A percentile compares a stretch with the other conserved stretches of the same genome.
These are phyloP conservation scores for Collybiopsis luxurians DNA, from an alignment of 768 basidiomycete species.

Conservation along the genomic window DNA sequence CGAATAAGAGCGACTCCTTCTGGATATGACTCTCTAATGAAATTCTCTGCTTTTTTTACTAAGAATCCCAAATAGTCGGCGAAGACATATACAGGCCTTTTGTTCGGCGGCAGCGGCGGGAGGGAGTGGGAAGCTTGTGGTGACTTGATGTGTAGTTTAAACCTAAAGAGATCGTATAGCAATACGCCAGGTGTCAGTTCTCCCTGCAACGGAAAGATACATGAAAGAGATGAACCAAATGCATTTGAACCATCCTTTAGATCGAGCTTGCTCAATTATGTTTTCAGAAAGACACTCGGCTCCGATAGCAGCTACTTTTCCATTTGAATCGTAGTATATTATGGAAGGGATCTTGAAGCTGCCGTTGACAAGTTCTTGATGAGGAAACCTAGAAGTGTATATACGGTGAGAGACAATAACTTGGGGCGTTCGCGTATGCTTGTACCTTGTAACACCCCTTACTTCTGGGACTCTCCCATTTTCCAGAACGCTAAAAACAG, in stretches of 20 bases:
- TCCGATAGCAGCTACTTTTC: neutral
- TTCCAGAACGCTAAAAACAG: conserved; percentile 29
- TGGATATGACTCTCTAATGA: conserved; percentile 33
- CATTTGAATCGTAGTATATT: conserved; percentile 24
- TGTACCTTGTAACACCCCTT: conserved; percentile 41
- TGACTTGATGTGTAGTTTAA: conserved; percentile 32
- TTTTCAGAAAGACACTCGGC: neutral
- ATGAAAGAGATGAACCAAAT: neutral
- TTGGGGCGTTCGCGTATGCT: conserved; percentile 3
- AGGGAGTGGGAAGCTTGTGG: conserved; percentile 22
- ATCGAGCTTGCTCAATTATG: neutral
- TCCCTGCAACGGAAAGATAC: conserved; percentile 4
- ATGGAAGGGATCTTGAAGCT: conserved; percentile 34
- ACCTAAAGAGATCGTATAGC: conserved; percentile 27
- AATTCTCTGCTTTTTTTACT: conserved; percentile 36
- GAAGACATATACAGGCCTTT: conserved; percentile 40
- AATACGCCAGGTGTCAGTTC: conserved; percentile 28
- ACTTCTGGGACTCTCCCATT: conserved; percentile 38
- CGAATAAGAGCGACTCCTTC: neutral
- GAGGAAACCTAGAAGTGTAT: conserved; percentile 12
- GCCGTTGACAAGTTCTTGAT: conserved; percentile 23
- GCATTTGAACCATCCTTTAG: neutral
- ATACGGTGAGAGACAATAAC: conserved; percentile 5
- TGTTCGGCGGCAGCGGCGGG: conserved; percentile 36
- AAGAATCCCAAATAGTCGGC: conserved; percentile 50